Conservation (phyloP, 305 asterid genomes). For the Ruellia speciosa region DNA sequence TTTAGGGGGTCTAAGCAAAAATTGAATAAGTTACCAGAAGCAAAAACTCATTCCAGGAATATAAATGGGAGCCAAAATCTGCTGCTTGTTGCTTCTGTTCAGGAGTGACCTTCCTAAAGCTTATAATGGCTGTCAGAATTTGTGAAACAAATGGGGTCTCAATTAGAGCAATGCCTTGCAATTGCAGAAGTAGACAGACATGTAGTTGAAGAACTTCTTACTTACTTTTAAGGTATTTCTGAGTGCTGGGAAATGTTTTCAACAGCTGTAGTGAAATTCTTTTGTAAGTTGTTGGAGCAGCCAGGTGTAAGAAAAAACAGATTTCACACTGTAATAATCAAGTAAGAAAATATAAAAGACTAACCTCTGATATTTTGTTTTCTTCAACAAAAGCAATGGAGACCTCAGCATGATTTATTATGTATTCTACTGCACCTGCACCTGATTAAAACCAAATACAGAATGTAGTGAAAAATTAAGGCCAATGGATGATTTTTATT, state of each 20-base stretch:
- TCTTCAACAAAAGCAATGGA: conserved; percentile 67
- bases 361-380: conserved; percentile 60
- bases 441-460: conserved; percentile 33
- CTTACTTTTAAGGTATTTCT: conserved; percentile 56
- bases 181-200: not conserved
- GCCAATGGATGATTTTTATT: too few relatives aligned
- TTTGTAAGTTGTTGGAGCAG: not conserved
- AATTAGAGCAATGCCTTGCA: too few relatives aligned
- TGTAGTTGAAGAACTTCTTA: not conserved
- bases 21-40: conserved; percentile 43
- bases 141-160: too few relatives aligned
- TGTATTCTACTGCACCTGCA: conserved; percentile 74
- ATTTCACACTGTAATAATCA: conserved; percentile 5
- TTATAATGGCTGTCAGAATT: conserved; percentile 44
- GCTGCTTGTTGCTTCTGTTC: conserved; percentile 48
- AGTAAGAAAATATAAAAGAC: not conserved
- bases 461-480: not conserved
- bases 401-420: conserved; percentile 70
- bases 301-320: not conserved
- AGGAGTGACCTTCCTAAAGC: conserved; percentile 52
- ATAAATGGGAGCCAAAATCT: conserved; percentile 39
- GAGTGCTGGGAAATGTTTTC: conserved; percentile 52
- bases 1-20: too few relatives aligned
- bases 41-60: conserved; percentile 75
- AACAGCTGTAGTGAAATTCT: conserved; percentile 36